Percentiles rank a stretch among this genome's conserved stretches.
These are phyloP conservation scores for Aspergillus sp. DNA, from an alignment of 2,329 filamentous ascomycete species.

Conservation along the genomic window DNA sequence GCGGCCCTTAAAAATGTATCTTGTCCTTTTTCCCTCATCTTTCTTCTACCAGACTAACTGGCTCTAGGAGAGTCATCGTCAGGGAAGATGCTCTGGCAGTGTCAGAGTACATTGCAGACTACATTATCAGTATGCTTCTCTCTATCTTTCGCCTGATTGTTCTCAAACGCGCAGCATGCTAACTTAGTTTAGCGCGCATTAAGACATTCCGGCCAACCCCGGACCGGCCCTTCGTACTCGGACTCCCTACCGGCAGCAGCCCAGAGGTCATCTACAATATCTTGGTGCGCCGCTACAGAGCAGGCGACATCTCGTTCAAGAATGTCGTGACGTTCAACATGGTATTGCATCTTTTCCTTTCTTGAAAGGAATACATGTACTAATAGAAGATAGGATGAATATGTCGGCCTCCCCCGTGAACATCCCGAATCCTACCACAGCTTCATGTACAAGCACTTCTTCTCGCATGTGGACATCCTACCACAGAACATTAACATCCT, in stretches of 20 bases:
- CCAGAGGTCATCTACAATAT: constrained; percentile 71
- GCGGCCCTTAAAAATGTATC: constrained; percentile 16
- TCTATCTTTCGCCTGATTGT: too few species aligned
- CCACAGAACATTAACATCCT: constrained; percentile 79
- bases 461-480: constrained; percentile 74
- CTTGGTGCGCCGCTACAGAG: constrained; percentile 51
- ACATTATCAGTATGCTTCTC: constrained; percentile 59
- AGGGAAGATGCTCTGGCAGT: constrained; percentile 63
- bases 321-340: constrained; percentile 92
- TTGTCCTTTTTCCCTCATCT: constrained; percentile 1
- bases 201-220: constrained; percentile 67
- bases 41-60: constrained; percentile 4
- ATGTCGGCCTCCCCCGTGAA: constrained; percentile 73
- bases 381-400: constrained; percentile 59
- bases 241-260: constrained; percentile 75
- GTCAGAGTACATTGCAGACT: constrained; percentile 71
- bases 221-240: constrained; percentile 70
- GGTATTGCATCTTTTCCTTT: constrained; percentile 45
- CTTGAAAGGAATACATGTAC: neutral
- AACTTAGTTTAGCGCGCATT: constrained; percentile 57
- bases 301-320: constrained; percentile 65
- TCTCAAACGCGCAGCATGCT: neutral
- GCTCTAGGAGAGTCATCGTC: constrained; percentile 71
- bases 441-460: constrained; percentile 92
- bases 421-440: constrained; percentile 83